Evolutionary conservation across 169 alveolate genomes (phyloP).

Genomic region (Blepharisma undulans): DNA sequence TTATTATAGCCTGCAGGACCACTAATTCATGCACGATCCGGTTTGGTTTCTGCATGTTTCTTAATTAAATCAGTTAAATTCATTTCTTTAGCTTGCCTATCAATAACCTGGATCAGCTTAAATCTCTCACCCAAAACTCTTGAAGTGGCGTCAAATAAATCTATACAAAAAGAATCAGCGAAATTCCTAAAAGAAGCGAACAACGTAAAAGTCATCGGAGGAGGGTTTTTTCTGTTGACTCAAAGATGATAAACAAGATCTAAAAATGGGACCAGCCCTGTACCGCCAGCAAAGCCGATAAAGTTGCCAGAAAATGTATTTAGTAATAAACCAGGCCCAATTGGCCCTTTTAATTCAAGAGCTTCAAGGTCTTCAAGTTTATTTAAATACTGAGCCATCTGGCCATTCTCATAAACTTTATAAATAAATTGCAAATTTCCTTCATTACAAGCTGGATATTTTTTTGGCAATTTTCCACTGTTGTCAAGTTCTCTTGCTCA

Average conservation of each 20-base stretch:
- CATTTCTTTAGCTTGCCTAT: not conserved
- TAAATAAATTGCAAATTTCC: conserved; percentile 5
- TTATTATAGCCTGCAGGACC: conserved; percentile 20
- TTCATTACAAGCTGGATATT: not conserved
- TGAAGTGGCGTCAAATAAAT: not conserved
- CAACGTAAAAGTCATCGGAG: not conserved
- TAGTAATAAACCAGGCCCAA: conserved; percentile 57
- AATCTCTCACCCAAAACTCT: not conserved
- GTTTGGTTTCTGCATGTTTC: not conserved
- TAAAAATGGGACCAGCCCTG: conserved; percentile 58
- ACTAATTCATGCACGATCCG: not conserved
- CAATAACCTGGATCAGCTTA: not conserved
- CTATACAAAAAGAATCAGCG: not conserved
- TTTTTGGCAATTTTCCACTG: not conserved
- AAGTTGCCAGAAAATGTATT: conserved; percentile 38
- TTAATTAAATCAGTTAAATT: not conserved
- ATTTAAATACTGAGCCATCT: not conserved
- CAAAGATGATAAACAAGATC: conserved; percentile 42
- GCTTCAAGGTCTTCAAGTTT: not conserved
- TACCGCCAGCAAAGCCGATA: conserved; percentile 60
- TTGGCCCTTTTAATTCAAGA: conserved; percentile 51
- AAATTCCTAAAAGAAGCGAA: not conserved
- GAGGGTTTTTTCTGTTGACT: not conserved
- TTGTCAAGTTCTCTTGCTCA: not conserved
- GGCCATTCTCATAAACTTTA: not conserved